Evolutionary conservation across 2,329 filamentous ascomycete species (phyloP), one percentile per base, ranked within the genome.

Genomic region (Pseudogymnoascus sp.): DNA sequence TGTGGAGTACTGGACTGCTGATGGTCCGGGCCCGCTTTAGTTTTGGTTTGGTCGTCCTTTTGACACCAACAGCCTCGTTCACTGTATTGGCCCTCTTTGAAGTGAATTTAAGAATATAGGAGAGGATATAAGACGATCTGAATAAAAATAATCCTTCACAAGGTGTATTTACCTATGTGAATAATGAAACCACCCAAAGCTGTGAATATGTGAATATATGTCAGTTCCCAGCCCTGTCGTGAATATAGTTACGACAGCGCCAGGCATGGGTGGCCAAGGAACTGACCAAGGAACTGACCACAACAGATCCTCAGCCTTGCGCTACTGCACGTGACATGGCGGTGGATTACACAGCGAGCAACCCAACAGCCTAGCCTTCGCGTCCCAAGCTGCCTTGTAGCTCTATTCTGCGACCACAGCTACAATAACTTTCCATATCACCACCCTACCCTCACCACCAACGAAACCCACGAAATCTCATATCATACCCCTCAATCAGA

Each of bases 321-420:
- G 34, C 37, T 37, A 37, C 34, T 31, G 21, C 59, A 61, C 59
- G 59, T 61, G 59, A 61, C 59, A 42, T 18, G 37, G 59, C 59
- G 59, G 34, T 57, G 26, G 51, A 57, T 57, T 57, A 57, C 51
- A 57, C 51, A 57, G 59, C 21, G 34, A 61, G 16, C 18, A 12
- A 26, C 59, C 59, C 59, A 42, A 61, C 59, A 26, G 59, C 37
- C 23, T 42, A 42, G 59, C 59, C 37, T 61, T 42, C 59, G 59
- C 59, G 59, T 61, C 59, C 59, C 37, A 40, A 61, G 59, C 59
- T 61, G 59, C 59, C 59, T 61, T 61, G 59, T 61, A 61, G 59
- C 59, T 61, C 59, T 34, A 26, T 34, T 57, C 51, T 57, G 51
- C 51, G 51, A 34, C 51, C 26, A 57, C 51, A 57, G 29, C 51